These are phyloP conservation scores for Linnemannia exigua DNA, from an alignment of 192 early-diverging fungal genomes.

Conservation along the genomic window DNA sequence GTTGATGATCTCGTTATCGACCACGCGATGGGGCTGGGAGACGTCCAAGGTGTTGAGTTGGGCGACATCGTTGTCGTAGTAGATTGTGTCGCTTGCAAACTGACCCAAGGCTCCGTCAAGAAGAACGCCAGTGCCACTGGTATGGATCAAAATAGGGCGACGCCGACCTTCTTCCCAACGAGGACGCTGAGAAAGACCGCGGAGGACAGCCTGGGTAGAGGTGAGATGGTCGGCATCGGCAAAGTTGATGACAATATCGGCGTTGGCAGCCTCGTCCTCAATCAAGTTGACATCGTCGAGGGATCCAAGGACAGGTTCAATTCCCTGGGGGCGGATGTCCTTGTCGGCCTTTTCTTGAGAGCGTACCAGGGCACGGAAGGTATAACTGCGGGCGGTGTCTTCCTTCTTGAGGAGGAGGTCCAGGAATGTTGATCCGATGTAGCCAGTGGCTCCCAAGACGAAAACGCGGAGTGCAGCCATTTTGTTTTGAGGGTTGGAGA, in stretches of 20 bases:
- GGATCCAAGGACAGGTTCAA: slow-evolving; percentile 47
- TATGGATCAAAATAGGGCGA: slow-evolving; percentile 49
- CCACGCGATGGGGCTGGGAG: slow-evolving; percentile 33
- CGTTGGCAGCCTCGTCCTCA: slow-evolving; percentile 23
- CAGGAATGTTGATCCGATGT: slow-evolving; percentile 31
- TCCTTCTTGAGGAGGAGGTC: slow-evolving; percentile 39
- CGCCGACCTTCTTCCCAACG: slow-evolving; percentile 8
- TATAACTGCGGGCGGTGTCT: neutral
- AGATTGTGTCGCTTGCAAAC: slow-evolving; percentile 16
- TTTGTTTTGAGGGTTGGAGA: neutral
- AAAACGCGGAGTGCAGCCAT: slow-evolving; percentile 43
- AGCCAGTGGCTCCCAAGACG: slow-evolving; percentile 43
- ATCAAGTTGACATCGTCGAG: slow-evolving; percentile 29
- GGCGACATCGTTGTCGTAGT: slow-evolving; percentile 34
- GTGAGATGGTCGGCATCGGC: slow-evolving; percentile 47
- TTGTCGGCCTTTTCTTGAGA: slow-evolving; percentile 26
- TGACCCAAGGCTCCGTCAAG: slow-evolving; percentile 23
- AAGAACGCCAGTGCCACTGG: slow-evolving; percentile 46
- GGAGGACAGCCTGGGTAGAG: slow-evolving; percentile 28
- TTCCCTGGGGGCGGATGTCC: slow-evolving; percentile 25
- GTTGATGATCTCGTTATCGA: slow-evolving; percentile 31
- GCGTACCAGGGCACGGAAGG: slow-evolving; percentile 41
- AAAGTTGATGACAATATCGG: slow-evolving; percentile 38
- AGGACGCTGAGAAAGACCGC: slow-evolving; percentile 21
- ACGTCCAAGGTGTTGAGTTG: slow-evolving; percentile 11